Evolutionary conservation across 176 grass and related monocot species (phyloP).

Genomic region (Lolium multiflorum): DNA sequence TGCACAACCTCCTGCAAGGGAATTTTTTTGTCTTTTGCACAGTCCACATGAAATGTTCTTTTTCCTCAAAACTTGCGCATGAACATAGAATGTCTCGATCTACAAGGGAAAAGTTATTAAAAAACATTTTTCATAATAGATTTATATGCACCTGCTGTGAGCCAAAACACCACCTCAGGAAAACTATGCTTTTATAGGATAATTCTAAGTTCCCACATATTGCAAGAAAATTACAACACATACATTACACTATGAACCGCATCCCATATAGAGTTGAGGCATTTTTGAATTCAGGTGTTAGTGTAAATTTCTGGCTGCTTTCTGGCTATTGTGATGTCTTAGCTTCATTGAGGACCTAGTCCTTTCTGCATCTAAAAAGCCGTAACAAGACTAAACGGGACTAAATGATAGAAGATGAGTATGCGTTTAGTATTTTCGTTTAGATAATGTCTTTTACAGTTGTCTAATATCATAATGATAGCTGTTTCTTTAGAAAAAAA

Average conservation of each 20-base stretch:
- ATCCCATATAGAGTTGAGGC: not conserved
- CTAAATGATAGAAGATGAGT: not conserved
- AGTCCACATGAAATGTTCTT: too few relatives aligned
- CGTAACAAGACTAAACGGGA: not conserved
- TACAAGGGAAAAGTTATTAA: too few relatives aligned
- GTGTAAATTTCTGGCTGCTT: slow-evolving; percentile 2
- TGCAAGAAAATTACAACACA: not conserved
- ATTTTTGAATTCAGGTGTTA: not conserved
- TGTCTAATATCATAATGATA: not conserved
- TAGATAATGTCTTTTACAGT: not conserved
- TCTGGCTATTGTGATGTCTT: not conserved
- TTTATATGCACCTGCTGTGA: too few relatives aligned
- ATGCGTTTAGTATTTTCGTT: not conserved
- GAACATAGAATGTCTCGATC: too few relatives aligned
- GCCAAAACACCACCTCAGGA: too few relatives aligned
- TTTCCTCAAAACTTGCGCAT: too few relatives aligned
- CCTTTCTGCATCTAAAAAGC: not conserved
- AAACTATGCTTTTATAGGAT: not conserved
- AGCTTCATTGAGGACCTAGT: not conserved
- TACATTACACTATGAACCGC: not conserved
- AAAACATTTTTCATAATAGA: too few relatives aligned
- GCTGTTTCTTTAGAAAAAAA: not conserved
- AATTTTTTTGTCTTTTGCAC: too few relatives aligned
- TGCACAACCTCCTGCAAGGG: too few relatives aligned
- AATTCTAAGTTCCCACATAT: not conserved